These are phyloP conservation scores for Pleoardoris graminearum DNA, from an alignment of 2,329 filamentous ascomycete species.

Conservation along the genomic window DNA sequence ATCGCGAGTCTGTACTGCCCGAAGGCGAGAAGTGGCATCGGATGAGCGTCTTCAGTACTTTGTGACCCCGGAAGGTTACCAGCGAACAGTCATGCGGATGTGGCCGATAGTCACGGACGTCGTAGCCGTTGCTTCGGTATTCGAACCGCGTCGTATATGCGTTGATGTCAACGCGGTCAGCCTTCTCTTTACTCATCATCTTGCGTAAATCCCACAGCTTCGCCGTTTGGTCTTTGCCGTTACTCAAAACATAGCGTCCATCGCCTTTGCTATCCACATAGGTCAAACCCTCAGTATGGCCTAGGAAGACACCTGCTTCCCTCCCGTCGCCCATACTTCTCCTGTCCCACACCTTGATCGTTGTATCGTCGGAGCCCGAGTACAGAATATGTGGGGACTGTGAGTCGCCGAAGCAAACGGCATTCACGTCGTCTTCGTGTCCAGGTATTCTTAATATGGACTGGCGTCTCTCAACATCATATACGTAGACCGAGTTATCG, in stretches of 20 bases:
- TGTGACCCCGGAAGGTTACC: slow-evolving; percentile 91
- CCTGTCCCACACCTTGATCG: slow-evolving; percentile 94
- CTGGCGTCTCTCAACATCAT: slow-evolving; percentile 81
- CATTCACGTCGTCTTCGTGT: slow-evolving; percentile 89
- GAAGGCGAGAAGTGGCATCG: slow-evolving; percentile 93
- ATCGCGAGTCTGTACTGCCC: slow-evolving; percentile 81
- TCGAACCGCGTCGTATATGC: slow-evolving; percentile 68
- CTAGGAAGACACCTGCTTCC: slow-evolving; percentile 66
- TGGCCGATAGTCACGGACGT: slow-evolving; percentile 67
- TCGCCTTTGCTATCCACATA: slow-evolving; percentile 83
- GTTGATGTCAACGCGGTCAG: slow-evolving; percentile 60
- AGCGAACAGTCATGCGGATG: slow-evolving; percentile 87
- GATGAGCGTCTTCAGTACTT: slow-evolving; percentile 86
- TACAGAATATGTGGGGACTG: slow-evolving; percentile 91
- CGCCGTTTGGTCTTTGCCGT: slow-evolving; percentile 95
- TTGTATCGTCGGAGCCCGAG: slow-evolving; percentile 92
- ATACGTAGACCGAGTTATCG: slow-evolving; percentile 78
- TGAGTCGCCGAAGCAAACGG: slow-evolving; percentile 91
- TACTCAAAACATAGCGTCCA: slow-evolving; percentile 85
- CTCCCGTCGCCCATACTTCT: slow-evolving; percentile 66
- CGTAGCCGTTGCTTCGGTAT: slow-evolving; percentile 71
- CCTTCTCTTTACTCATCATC: slow-evolving; percentile 75
- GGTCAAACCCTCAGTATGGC: slow-evolving; percentile 67
- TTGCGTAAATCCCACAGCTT: slow-evolving; percentile 95
- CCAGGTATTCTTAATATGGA: slow-evolving; percentile 75